phyloP scores from a whole-genome alignment of 2,329 filamentous ascomycete species.

The Trichoderma endophyticum region DNA sequence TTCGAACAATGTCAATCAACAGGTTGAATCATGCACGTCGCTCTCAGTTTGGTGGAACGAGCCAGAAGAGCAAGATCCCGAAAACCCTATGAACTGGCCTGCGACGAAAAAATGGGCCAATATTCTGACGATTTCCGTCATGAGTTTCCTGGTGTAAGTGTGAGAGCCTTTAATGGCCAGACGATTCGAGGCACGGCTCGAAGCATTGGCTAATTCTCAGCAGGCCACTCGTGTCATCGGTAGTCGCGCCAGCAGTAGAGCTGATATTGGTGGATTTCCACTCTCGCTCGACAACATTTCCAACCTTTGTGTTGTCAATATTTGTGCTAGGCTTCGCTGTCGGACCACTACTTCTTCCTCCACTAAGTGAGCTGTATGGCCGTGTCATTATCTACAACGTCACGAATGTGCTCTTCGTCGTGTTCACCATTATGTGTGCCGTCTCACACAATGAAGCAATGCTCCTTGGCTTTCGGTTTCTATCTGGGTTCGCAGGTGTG shows the following conservation, averaged over 20 bases:
- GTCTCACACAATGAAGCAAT: background rate
- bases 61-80: background rate
- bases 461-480: background rate
- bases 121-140: background rate
- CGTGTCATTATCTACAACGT: background rate
- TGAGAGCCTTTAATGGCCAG: background rate
- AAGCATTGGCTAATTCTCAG: background rate
- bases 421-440: background rate
- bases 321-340: background rate
- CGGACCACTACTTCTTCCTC: background rate
- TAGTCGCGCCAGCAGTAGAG: background rate
- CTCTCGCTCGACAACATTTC: background rate
- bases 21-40: background rate
- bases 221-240: background rate
- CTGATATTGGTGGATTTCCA: background rate
- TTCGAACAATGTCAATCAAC: background rate
- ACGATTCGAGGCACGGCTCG: background rate
- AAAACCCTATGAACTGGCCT: background rate
- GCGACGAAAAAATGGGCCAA: background rate
- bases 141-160: background rate
- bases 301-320: background rate
- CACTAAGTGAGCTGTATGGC: background rate
- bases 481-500: background rate
- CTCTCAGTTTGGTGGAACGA: background rate
- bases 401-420: background rate